Base-by-base conservation (phyloP, 2,329 filamentous ascomycete species). In the Colletotrichum sp. region DNA sequence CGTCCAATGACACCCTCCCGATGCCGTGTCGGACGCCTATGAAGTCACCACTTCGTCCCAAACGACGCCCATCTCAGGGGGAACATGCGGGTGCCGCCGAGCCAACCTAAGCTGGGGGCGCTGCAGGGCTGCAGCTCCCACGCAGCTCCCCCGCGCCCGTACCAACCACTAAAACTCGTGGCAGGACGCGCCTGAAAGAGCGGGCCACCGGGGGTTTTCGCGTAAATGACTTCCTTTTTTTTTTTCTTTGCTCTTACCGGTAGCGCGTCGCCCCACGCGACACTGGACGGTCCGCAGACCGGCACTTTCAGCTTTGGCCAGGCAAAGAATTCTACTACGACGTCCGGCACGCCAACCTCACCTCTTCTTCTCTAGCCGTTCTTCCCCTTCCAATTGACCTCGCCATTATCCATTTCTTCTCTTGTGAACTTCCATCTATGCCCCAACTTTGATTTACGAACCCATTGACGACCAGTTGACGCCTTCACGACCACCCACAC, bases 81-180 rank as follows among this genome's bases (percentile, higher is more conserved):
- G 59, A 36, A 29, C 16, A 49, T n/a, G 30, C 49, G 30, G 59
- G 22, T 27, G 27, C 57, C n/a, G 49, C 73, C 57, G 64, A 73
- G 64, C 34, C 16, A n/a, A 22, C 44, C 44, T 52, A 61, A 36
- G 39, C 69, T 22, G 13, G 63, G 70, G 73, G 32, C 71, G 25
- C 59, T 39, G 44, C 70, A 76, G 70, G 70, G 74, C 70, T 69
- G 70, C 59, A 75, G 73, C 73, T 75, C 52, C 69, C 39, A 69
- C 39, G 44, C 49, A 59, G 64, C 57, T 65, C 59, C 70, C 64
- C 49, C 30, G 59, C 59, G 57, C 39, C 44, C 64, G 34, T 9
- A 64, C 29, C 44, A 69, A 49, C 64, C 70, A 76, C 73, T 73
- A 49, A 69, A 73, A 69, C 39, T 22, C 15, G 44, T 22, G 36